Base-by-base conservation (phyloP, 1,284 basidiomycete species). In the Binderoboletus segoi region DNA sequence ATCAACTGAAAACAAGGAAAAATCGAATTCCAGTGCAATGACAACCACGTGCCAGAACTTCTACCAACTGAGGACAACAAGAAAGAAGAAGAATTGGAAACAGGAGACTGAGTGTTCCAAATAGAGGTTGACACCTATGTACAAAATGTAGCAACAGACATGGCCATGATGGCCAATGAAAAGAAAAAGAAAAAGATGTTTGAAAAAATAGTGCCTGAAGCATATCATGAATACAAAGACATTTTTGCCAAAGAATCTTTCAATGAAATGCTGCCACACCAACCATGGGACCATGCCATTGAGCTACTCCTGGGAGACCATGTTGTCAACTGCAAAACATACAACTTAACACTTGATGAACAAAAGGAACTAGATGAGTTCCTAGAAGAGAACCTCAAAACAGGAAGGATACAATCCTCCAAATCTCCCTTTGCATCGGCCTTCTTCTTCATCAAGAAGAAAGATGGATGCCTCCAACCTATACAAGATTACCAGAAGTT, bases 401-500 rank as follows among this genome's bases (percentile, higher is more conserved):
- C n/a, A n/a, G n/a, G n/a, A 40, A 48, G 12, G 1, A 57, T 57
- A 1, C 8, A 6, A 3, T 45, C 49, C 0, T 56, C 20, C 0
- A 56, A 56, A 12, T 56, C 50, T 1, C 45, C 38, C 0, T 37
- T 41, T 6, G 40, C 46, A 2, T 56, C 41, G 0, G 5, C 26
- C 0, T 56, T 56, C 40, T 56, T 56, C 20, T 56, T 56, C 13
- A 10, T 56, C 1, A 51, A 56, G 5, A 51, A 56, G 16, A 56
- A 56, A 15, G 50, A 56, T 40, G 45, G 46, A 4, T 5, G 23
- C 16, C 41, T 51, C 7, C 3, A 13, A 15, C 49, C 49, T 1
- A 16, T 20, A 0, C 49, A 43, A 18, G 53, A 52, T 43, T 78
- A 76, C 54, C 30, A 66, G 0, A 58, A 61, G 11, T 52, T 76